Evolutionary conservation across 2,329 filamentous ascomycete species (phyloP).

Genomic region (Ascomycota sp.): DNA sequence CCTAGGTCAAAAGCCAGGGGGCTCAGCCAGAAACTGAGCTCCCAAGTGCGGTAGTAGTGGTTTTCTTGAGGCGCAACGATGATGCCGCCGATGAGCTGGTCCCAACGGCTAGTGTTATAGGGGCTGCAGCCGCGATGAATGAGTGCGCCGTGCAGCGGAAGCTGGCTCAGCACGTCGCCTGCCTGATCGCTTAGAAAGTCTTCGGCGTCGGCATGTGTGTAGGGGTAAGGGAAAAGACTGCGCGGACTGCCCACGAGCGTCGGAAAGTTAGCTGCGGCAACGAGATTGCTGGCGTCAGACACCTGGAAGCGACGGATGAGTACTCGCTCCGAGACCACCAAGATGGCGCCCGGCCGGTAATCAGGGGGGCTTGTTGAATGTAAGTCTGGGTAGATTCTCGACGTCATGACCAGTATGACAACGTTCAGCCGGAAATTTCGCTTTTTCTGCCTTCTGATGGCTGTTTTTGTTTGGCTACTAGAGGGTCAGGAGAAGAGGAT

Average conservation of each 20-base stretch:
- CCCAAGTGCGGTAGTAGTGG: constrained; percentile 20
- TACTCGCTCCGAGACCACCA: constrained; percentile 13
- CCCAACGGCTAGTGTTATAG: too few species aligned
- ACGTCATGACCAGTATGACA: too few species aligned
- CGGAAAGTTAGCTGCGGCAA: constrained; percentile 16
- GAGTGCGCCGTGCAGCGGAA: too few species aligned
- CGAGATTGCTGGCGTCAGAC: constrained; percentile 17
- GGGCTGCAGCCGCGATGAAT: too few species aligned
- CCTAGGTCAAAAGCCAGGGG: constrained; percentile 24
- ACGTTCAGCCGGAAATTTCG: too few species aligned
- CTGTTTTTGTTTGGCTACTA: too few species aligned
- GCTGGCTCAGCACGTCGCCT: too few species aligned
- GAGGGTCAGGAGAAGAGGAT: too few species aligned
- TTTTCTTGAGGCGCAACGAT: constrained; percentile 15
- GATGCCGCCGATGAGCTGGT: constrained; percentile 19
- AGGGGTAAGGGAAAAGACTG: constrained; percentile 24
- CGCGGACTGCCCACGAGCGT: constrained; percentile 19
- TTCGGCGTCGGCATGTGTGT: constrained; percentile 18
- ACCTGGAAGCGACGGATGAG: constrained; percentile 19
- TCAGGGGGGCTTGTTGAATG: too few species aligned
- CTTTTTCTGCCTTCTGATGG: too few species aligned
- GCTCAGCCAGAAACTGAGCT: constrained; percentile 29
- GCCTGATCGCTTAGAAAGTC: constrained; percentile 20
- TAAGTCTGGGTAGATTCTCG: too few species aligned
- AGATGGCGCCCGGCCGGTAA: constrained; percentile 9